Conservation (phyloP, 2,329 filamentous ascomycete genomes). For the Colletotrichum agaves region DNA sequence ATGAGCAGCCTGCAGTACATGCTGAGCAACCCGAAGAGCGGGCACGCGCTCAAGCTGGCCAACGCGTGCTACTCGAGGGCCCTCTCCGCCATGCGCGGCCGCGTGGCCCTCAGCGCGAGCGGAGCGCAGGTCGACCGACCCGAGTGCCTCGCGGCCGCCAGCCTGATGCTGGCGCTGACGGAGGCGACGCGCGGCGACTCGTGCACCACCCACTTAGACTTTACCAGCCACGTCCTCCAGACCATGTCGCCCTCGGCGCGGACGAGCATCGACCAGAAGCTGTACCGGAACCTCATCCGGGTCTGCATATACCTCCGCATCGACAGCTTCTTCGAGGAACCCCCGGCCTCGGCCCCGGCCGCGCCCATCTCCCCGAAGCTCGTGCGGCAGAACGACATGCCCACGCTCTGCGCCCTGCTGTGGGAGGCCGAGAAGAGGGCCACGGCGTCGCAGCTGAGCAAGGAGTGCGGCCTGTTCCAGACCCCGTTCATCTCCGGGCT, state of each 20-base stretch:
- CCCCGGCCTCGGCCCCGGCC: not conserved
- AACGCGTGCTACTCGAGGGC: conserved; percentile 1
- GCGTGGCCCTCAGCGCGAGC: not conserved
- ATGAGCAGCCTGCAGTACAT: not conserved
- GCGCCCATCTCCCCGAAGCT: not conserved
- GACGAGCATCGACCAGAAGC: not conserved
- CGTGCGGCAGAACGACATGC: not conserved
- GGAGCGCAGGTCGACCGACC: not conserved
- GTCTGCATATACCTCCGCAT: conserved; percentile 3
- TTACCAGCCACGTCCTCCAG: conserved; percentile 5
- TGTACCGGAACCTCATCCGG: not conserved
- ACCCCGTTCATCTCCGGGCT: not conserved
- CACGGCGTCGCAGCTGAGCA: not conserved
- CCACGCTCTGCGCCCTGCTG: not conserved
- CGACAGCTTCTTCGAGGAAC: not conserved
- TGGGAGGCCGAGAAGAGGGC: conserved; percentile 9
- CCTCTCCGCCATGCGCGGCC: not conserved
- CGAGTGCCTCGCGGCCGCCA: not conserved
- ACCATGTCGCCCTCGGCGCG: not conserved
- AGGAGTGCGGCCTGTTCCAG: conserved; percentile 7
- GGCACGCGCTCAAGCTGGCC: not conserved
- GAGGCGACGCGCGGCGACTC: not conserved
- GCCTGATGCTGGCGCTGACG: not conserved
- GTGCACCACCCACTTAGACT: not conserved
- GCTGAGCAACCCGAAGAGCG: not conserved